Evolutionary conservation across 495 filamentous ascomycete species (phyloP), one percentile per base, ranked within the genome.

Genomic region (Pyrenopolyporus hunteri): DNA sequence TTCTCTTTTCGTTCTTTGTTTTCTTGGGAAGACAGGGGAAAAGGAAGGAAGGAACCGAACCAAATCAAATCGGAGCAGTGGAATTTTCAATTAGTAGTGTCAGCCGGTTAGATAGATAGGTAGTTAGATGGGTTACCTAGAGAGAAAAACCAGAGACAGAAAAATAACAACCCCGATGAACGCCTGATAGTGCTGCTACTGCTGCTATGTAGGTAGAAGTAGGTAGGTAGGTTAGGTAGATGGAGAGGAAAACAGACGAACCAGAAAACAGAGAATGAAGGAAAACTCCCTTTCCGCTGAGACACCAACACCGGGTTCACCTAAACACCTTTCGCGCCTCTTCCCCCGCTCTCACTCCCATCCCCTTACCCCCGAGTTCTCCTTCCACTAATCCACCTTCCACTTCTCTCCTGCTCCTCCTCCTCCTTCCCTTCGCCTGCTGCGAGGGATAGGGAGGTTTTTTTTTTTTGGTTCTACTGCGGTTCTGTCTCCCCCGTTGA

Each of bases 131-230:
- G 28, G 40, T 10, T 32, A 60, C 49, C 17, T 54, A 31, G 40
- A 53, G 32, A 53, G 13, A 48, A 40, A 22, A 45, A 36, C 13
- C 16, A 55, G 26, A 29, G 9, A 29, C 4, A 29, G 9, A 29
- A 29, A 29, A 5, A 29, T 29, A 29, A 35, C 45, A 26, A 49
- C 17, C 42, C 43, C 20, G 44, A 51, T 44, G 45, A 44, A 63
- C 59, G 59, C 59, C 59, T 22, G 47, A 57, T 57, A 56, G 59
- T 63, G 59, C 43, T 55, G 45, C 29, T 36, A 14, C 46, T 44
- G 20, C 22, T 52, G 50, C 35, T 55, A 45, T 52, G 48, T 60
- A 46, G 25, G 45, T 25, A 43, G 25, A n/a, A n/a, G n/a, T n/a
- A n/a, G n/a, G n/a, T n/a, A n/a, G n/a, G n/a, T n/a, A n/a, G n/a